These are phyloP conservation scores for Speleostelium caveatum DNA, from an alignment of 78 protist genomes.

Conservation along the genomic window DNA sequence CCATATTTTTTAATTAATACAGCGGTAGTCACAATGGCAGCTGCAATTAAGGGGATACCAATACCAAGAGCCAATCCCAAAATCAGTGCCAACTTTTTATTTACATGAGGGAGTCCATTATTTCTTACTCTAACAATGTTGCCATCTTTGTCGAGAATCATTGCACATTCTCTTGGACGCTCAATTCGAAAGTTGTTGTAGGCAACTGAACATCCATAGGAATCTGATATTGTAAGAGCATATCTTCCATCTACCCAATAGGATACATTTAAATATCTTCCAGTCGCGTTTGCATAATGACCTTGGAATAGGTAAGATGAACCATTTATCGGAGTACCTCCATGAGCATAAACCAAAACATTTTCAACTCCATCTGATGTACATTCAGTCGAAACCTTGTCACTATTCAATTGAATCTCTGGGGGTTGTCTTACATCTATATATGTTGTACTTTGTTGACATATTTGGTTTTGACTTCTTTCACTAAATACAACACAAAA, in stretches of 20 bases:
- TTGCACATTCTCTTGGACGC: slow-evolving; percentile 37
- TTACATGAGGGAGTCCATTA: background rate
- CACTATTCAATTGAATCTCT: slow-evolving; percentile 1
- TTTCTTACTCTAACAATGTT: background rate
- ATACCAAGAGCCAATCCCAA: slow-evolving; percentile 39
- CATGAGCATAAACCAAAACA: slow-evolving; percentile 25
- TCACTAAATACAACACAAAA: background rate
- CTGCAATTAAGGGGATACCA: slow-evolving; percentile 36
- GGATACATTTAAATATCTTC: slow-evolving; percentile 32
- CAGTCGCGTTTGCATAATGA: slow-evolving; percentile 1
- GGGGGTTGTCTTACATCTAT: background rate
- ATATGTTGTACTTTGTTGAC: background rate
- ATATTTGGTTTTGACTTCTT: background rate
- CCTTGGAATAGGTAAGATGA: background rate
- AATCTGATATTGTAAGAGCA: slow-evolving; percentile 26
- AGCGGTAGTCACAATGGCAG: slow-evolving; percentile 10
- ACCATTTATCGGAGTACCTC: slow-evolving; percentile 45
- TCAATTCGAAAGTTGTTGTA: slow-evolving; percentile 31
- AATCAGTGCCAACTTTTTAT: slow-evolving; percentile 11
- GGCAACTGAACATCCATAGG: background rate
- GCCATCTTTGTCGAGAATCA: slow-evolving; percentile 5
- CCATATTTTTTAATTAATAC: slow-evolving; percentile 12
- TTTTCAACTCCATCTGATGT: background rate
- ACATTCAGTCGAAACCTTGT: background rate
- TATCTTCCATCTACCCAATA: slow-evolving; percentile 68